These are phyloP conservation scores for Colletotrichum endophyticum DNA, from an alignment of 2,329 filamentous ascomycete species.

Conservation along the genomic window DNA sequence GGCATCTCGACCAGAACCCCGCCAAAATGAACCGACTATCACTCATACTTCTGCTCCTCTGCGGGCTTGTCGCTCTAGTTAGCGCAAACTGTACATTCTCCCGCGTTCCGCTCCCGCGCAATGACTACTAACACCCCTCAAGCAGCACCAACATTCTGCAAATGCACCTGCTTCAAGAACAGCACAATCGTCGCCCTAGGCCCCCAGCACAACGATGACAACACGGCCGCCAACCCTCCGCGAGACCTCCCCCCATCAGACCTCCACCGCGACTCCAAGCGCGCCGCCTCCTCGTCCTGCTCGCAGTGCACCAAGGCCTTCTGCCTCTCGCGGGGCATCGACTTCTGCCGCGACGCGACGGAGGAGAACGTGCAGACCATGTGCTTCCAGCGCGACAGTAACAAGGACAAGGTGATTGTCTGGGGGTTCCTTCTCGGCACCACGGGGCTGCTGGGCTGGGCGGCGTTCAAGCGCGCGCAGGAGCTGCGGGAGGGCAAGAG, in stretches of 20 bases:
- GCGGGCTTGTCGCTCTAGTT: constrained; percentile 36
- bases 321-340: constrained; percentile 63
- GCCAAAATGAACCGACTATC: constrained; percentile 33
- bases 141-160: constrained; percentile 71
- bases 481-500: constrained; percentile 40
- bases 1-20: background rate
- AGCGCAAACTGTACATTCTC: constrained; percentile 48
- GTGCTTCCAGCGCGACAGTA: constrained; percentile 71
- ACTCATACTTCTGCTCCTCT: constrained; percentile 39
- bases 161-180: constrained; percentile 74
- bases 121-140: constrained; percentile 25
- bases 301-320: constrained; percentile 69
- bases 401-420: constrained; percentile 71
- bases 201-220: constrained; percentile 38
- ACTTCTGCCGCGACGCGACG: constrained; percentile 66
- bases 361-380: constrained; percentile 66
- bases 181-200: constrained; percentile 69
- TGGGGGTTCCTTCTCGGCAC: constrained; percentile 68
- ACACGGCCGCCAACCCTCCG: constrained; percentile 24
- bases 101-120: background rate
- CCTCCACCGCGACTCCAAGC: constrained; percentile 21
- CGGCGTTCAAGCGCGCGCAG: constrained; percentile 54
- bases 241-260: constrained; percentile 23
- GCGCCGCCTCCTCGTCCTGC: constrained; percentile 54
- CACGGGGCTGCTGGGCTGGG: constrained; percentile 64